A percentile compares a stretch with the other conserved stretches of the same genome.
These are phyloP conservation scores for Dendrobium nobile DNA, from an alignment of 106 monocot genomes.

Conservation along the genomic window DNA sequence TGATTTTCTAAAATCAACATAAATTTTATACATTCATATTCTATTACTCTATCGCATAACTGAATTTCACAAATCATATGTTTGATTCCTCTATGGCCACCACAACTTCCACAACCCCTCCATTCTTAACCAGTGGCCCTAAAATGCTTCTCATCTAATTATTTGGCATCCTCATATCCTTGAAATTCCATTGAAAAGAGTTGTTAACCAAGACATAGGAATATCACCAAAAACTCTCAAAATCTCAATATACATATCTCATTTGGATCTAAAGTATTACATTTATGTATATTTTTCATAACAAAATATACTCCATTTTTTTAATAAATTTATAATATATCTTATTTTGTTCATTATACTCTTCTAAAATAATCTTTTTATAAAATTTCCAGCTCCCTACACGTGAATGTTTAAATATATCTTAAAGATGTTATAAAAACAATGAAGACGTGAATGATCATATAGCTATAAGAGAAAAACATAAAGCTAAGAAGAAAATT, in stretches of 20 bases:
- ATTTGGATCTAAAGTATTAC: too few relatives aligned
- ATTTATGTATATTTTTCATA: too few relatives aligned
- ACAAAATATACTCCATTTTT: too few relatives aligned
- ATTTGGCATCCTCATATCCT: too few relatives aligned
- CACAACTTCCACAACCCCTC: background rate
- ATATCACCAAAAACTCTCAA: too few relatives aligned
- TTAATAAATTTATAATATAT: too few relatives aligned
- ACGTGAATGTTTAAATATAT: background rate
- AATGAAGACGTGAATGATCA: background rate
- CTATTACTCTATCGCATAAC: background rate
- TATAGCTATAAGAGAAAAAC: background rate
- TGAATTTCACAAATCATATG: background rate
- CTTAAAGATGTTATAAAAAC: background rate
- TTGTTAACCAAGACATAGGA: too few relatives aligned
- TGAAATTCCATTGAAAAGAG: too few relatives aligned
- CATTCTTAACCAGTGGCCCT: background rate
- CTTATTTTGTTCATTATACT: background rate
- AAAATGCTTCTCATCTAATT: background rate
- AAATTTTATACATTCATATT: background rate
- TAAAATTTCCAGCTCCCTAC: background rate
- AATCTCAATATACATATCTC: too few relatives aligned
- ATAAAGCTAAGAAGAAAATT: background rate
- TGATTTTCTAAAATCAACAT: background rate
- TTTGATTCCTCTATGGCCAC: background rate
- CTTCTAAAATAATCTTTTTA: background rate